phyloP scores from a whole-genome alignment of 192 early-diverging fungal species.

The Funneliformis geosporum region DNA sequence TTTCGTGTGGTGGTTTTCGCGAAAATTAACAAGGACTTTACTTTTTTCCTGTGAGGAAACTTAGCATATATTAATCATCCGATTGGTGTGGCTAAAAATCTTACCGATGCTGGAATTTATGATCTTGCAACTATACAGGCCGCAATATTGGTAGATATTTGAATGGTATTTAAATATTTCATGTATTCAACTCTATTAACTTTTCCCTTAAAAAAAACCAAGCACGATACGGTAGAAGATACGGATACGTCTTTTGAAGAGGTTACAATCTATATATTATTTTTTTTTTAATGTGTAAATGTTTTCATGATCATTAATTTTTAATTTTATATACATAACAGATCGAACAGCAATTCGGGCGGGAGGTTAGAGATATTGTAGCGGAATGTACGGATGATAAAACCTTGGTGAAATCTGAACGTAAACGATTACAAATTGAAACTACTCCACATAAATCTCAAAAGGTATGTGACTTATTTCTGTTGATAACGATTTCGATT shows the following conservation, averaged over 20 bases:
- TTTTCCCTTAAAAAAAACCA: neutral
- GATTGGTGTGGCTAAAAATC: slow-evolving; percentile 53
- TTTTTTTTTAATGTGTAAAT: neutral
- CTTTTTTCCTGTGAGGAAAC: neutral
- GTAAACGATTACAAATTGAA: slow-evolving; percentile 62
- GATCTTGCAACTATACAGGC: slow-evolving; percentile 52
- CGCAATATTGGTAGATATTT: slow-evolving; percentile 48
- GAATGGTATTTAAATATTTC: neutral
- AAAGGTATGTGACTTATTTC: slow-evolving; percentile 29
- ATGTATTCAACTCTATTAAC: neutral
- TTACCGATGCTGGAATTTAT: slow-evolving; percentile 52
- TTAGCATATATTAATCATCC: slow-evolving; percentile 67
- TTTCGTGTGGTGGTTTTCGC: neutral
- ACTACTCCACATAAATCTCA: slow-evolving; percentile 54
- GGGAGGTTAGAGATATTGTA: slow-evolving; percentile 50
- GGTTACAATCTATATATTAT: slow-evolving; percentile 29
- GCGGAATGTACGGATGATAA: slow-evolving; percentile 65
- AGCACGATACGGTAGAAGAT: slow-evolving; percentile 71
- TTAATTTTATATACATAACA: slow-evolving; percentile 6
- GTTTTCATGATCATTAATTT: neutral
- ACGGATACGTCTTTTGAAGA: slow-evolving; percentile 65
- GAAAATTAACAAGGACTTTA: neutral
- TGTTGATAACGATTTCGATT: neutral
- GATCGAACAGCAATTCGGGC: slow-evolving; percentile 53
- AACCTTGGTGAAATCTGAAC: slow-evolving; percentile 43